Evolutionary conservation across 176 grass and related monocot genomes (phyloP).

Genomic region (Areca catechu): DNA sequence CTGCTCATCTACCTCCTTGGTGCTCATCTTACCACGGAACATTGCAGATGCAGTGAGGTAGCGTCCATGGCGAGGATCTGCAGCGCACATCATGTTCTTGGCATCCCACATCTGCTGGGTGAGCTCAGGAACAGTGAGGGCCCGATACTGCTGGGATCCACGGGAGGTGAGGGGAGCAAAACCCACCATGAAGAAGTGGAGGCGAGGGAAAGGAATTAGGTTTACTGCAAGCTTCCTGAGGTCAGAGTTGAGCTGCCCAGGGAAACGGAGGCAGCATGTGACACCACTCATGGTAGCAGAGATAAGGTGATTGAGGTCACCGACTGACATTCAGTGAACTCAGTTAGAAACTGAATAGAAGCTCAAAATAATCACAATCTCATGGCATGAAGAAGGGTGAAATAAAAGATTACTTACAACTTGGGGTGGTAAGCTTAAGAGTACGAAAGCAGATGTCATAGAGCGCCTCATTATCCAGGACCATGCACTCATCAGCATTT

Average conservation of each 20-base stretch:
- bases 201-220: constrained; percentile 69
- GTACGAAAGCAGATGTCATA: too few relatives aligned
- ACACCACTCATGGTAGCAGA: constrained; percentile 71
- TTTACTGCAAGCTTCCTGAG: constrained; percentile 75
- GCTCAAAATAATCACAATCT: too few relatives aligned
- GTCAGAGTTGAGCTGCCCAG: constrained; percentile 72
- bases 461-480: too few relatives aligned
- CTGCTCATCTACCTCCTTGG: constrained; percentile 81
- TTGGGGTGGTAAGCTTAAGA: too few relatives aligned
- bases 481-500: too few relatives aligned
- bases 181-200: constrained; percentile 88
- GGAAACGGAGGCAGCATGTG: constrained; percentile 74
- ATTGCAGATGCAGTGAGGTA: constrained; percentile 69
- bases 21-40: constrained; percentile 91
- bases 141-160: constrained; percentile 65
- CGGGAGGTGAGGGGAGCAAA: constrained; percentile 61
- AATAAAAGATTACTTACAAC: too few relatives aligned
- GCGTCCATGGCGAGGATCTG: constrained; percentile 47
- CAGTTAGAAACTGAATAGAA: too few relatives aligned
- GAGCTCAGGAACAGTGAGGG: constrained; percentile 58
- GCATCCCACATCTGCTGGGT: constrained; percentile 80
- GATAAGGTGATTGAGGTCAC: constrained; percentile 12
- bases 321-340: too few relatives aligned
- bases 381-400: too few relatives aligned
- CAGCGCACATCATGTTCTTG: constrained; percentile 88